Evolutionary conservation across 2,329 filamentous ascomycete species (phyloP), one percentile per base, ranked within the genome.

Genomic region (Stagonosporopsis chrysanthemi): DNA sequence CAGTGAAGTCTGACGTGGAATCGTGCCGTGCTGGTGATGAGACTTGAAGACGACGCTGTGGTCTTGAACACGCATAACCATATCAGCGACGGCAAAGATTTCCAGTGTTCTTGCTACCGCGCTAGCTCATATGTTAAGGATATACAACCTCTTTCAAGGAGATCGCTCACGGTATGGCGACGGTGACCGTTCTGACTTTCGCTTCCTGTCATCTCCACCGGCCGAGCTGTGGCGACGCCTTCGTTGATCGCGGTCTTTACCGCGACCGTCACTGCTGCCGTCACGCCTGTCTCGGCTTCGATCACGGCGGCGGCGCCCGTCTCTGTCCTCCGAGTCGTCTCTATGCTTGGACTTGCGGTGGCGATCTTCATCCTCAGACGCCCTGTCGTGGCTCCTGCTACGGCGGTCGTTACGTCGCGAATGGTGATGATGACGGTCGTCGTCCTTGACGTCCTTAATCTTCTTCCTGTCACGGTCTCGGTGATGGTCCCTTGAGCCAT

Each of bases 401-500:
- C 56, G 58, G 17, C 47, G 35, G 24, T 61, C 56, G 23, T 41
- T 61, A 26, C 45, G 64, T 6, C 64, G 60, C 11, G 65, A 60
- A 33, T 49, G 61, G 24, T 52, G 47, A 2, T 57, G 58, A 4
- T 48, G 56, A 17, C 41, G 59, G 19, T 58, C 46, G 14, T 59
- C 56, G 11, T 67, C 57, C 38, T 58, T 62, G 5, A 17, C 42
- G 17, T 69, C 61, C 46, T 67, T 71, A 51, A 71, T 67, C 17
- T 57, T 60, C 41, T 60, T 66, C 49, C 42, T 64, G 6, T 67
- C 63, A 5, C 55, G 62, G 17, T 68, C 61, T 11, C 64, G 53
- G 38, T 70, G 60, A 8, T 66, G 67, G 12, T 72, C 65, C 52
- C 44, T 64, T 17, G 70, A 72, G 11, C 60, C 48, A 24, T 71